Conservation (phyloP, 352 stramenopile genomes). For the Pythium aquatile region DNA sequence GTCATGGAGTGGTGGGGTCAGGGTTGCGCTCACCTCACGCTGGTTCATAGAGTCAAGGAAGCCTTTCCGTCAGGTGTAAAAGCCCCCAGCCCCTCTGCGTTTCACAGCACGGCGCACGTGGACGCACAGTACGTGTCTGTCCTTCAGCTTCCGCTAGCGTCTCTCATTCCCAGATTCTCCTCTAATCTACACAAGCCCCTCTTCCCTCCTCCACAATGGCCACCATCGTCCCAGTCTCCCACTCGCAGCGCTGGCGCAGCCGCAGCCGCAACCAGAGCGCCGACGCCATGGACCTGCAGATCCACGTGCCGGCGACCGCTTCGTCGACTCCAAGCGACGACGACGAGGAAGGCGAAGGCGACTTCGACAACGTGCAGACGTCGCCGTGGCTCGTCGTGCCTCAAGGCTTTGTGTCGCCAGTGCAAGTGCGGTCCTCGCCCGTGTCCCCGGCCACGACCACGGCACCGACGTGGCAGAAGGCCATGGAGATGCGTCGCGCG, state of each 20-base stretch:
- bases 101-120: not conserved
- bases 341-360: constrained; percentile 30
- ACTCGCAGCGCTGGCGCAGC: constrained; percentile 50
- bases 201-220: constrained; percentile 32
- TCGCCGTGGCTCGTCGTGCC: constrained; percentile 47
- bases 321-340: constrained; percentile 12
- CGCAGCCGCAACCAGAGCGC: constrained; percentile 51
- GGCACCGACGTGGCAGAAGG: constrained; percentile 29
- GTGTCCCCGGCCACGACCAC: constrained; percentile 5
- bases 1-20: not conserved
- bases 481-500: constrained; percentile 44
- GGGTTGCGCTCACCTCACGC: not conserved
- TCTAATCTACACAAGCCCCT: not conserved
- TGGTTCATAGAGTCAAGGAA: not conserved
- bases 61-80: not conserved
- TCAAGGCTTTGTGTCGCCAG: constrained; percentile 31
- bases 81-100: not conserved
- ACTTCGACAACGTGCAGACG: constrained; percentile 38
- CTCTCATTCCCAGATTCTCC: constrained; percentile 8
- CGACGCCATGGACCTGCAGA: constrained; percentile 24
- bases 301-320: constrained; percentile 4
- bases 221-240: constrained; percentile 55
- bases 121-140: not conserved
- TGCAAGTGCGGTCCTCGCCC: constrained; percentile 15
- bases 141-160: not conserved